Percentiles rank a stretch among this genome's conserved stretches.
Conservation (phyloP, 345 rosid genomes). For the Balakata baccata region DNA sequence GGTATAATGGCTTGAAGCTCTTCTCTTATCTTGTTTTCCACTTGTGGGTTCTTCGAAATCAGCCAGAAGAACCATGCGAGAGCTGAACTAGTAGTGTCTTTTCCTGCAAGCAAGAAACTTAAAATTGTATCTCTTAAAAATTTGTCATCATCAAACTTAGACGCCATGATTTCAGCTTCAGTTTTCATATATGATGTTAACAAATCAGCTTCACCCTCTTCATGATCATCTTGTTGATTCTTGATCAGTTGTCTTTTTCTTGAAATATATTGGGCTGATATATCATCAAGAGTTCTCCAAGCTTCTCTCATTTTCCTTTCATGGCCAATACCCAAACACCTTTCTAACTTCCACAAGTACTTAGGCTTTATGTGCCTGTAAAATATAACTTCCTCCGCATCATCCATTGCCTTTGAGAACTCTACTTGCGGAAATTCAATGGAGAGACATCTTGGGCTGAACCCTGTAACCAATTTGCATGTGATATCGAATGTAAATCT, state of each 20-base stretch:
- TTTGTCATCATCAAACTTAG: conserved; percentile 17
- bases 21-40: conserved; percentile 8
- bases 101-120: conserved; percentile 19
- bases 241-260: neutral
- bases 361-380: conserved; percentile 13
- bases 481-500: conserved; percentile 25
- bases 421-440: conserved; percentile 1
- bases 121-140: conserved; percentile 21
- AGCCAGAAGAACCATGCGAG: conserved; percentile 26
- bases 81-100: conserved; percentile 23
- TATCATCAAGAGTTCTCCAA: neutral
- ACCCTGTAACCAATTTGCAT: neutral
- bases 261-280: neutral
- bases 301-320: conserved; percentile 17
- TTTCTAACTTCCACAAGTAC: conserved; percentile 14
- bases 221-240: neutral
- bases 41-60: conserved; percentile 15
- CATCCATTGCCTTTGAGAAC: conserved; percentile 19
- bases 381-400: conserved; percentile 16
- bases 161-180: conserved; percentile 4
- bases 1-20: conserved; percentile 8
- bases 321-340: conserved; percentile 14
- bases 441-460: conserved; percentile 18
- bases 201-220: conserved; percentile 6
- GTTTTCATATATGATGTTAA: conserved; percentile 13